phyloP scores from a whole-genome alignment of 2,329 filamentous ascomycete genomes.

The Nigrospora sphaerica region DNA sequence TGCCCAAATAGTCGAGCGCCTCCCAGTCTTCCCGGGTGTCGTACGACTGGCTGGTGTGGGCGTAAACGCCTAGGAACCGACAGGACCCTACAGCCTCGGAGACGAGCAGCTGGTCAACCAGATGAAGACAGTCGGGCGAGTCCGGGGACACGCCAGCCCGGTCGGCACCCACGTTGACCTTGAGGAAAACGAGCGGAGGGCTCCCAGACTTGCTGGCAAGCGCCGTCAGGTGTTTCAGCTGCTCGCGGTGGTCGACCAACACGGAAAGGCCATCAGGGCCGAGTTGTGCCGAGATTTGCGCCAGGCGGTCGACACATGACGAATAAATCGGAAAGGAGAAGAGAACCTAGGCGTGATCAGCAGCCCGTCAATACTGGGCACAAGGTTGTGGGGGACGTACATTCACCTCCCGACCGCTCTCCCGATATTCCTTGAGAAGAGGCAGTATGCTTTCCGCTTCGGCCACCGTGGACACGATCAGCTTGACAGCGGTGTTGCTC shows the following conservation, averaged over 20 bases:
- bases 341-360: constrained; percentile 40
- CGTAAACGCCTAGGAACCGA: constrained; percentile 59
- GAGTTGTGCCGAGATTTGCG: constrained; percentile 45
- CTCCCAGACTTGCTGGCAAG: constrained; percentile 33
- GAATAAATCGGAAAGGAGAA: constrained; percentile 66
- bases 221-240: constrained; percentile 42
- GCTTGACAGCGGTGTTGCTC: constrained; percentile 39
- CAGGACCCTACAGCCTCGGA: constrained; percentile 29
- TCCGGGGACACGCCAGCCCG: constrained; percentile 59
- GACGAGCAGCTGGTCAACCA: constrained; percentile 38
- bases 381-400: constrained; percentile 24
- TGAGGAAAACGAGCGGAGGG: constrained; percentile 56
- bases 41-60: constrained; percentile 69
- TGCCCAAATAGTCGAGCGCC: constrained; percentile 50
- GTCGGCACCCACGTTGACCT: constrained; percentile 67
- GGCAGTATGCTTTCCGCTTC: constrained; percentile 64
- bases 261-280: constrained; percentile 51
- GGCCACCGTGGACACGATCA: constrained; percentile 67
- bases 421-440: constrained; percentile 51
- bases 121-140: constrained; percentile 33
- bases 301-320: constrained; percentile 53
- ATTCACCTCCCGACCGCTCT: constrained; percentile 47
- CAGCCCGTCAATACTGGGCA: not conserved
- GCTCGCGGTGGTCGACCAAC: constrained; percentile 62
- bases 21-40: constrained; percentile 42